Evolutionary conservation across 768 basidiomycete species (phyloP), one percentile per base, ranked within the genome.

Genomic region (Amanita pallidorosea): DNA sequence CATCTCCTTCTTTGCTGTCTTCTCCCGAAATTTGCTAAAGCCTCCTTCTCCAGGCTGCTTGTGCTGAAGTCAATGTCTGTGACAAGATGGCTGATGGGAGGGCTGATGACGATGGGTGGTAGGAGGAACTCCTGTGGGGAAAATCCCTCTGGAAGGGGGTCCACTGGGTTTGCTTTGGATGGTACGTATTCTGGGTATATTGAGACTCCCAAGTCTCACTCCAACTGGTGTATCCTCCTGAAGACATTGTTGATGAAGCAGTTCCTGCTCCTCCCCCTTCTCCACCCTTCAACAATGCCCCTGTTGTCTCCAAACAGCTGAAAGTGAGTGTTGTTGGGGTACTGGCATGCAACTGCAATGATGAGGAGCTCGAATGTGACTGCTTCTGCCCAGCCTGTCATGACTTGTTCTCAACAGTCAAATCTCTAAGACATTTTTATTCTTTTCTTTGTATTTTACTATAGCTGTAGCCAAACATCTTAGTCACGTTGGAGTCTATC

Each of bases 331-430:
- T 33, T 15, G 20, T 40, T 17, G 4, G n/a, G 7, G 29, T 4
- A 12, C 7, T n/a, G 29, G 1, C 50, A 12, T 0, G 22, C 6
- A 47, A 58, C 18, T 4, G 60, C 43, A 0, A 7, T 36, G 18
- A 67, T 51, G 22, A 74, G 64, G 13, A 73, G 53, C 29, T 70
- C 61, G 48, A 77, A 69, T 0, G 66, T 67, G 1, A 73, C 53
- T 0, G 68, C 69, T 50, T 78, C 70, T 0, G 73, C 73, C 73
- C 74, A 25, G n/a, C n/a, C n/a, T n/a, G n/a, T n/a, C n/a, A n/a
- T n/a, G n/a, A n/a, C n/a, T n/a, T n/a, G n/a, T n/a, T n/a, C n/a
- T n/a, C n/a, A n/a, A n/a, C n/a, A n/a, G n/a, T n/a, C n/a, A n/a
- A n/a, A n/a, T n/a, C n/a, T n/a, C n/a, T n/a, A n/a, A n/a, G n/a